Percentiles rank a stretch among this genome's conserved stretches.
These are phyloP conservation scores for Petunia hybrid DNA, from an alignment of 305 asterid genomes.

Conservation along the genomic window DNA sequence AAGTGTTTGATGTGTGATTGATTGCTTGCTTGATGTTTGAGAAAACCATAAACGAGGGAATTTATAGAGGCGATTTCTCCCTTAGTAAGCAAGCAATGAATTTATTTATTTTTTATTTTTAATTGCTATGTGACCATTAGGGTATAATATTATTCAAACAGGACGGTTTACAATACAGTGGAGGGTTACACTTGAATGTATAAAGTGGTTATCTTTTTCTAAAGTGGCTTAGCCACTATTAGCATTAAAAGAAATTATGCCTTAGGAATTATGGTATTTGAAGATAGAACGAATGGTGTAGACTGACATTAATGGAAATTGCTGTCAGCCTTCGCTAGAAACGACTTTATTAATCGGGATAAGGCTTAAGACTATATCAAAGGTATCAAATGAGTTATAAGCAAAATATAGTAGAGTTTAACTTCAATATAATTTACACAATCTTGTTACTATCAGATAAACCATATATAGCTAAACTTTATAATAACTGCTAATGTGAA, in stretches of 20 bases:
- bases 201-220: conserved; percentile 11
- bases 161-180: conserved; percentile 15
- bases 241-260: neutral
- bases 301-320: conserved; percentile 1
- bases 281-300: neutral
- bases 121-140: neutral
- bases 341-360: neutral
- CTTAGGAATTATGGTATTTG: neutral
- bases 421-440: too few relatives aligned
- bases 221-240: conserved; percentile 24
- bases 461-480: too few relatives aligned
- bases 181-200: neutral
- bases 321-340: conserved; percentile 15
- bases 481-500: too few relatives aligned
- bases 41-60: neutral
- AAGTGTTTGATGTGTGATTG: conserved; percentile 10
- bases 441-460: too few relatives aligned
- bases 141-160: neutral
- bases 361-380: neutral
- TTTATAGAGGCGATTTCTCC: neutral
- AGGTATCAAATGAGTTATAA: too few relatives aligned
- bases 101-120: neutral
- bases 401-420: neutral
- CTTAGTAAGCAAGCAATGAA: neutral
- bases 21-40: neutral